Evolutionary conservation across 441 rosid species (phyloP).

Genomic region (Melastoma candidum): DNA sequence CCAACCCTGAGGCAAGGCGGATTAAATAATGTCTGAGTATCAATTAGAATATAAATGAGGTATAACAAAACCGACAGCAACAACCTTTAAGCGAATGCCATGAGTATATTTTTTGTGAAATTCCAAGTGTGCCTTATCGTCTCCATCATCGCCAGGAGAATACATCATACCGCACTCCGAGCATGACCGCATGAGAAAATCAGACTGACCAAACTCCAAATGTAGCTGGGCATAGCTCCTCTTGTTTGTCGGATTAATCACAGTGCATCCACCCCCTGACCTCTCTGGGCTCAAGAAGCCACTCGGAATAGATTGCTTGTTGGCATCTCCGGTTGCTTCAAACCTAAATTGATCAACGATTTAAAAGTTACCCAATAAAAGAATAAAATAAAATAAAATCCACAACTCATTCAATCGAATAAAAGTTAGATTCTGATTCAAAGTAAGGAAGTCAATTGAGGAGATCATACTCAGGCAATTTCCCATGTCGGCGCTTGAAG

Average conservation of each 20-base stretch:
- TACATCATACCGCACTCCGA: conserved; percentile 45
- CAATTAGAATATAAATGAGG: neutral
- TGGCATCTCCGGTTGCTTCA: too few species aligned
- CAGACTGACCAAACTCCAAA: conserved; percentile 80
- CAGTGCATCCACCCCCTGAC: conserved; percentile 13
- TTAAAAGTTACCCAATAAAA: too few species aligned
- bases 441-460: too few species aligned
- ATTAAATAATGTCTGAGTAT: conserved; percentile 1
- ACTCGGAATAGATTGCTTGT: too few species aligned
- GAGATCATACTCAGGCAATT: too few species aligned
- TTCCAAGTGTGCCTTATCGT: conserved; percentile 55
- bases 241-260: conserved; percentile 38
- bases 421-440: too few species aligned
- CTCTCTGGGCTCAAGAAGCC: conserved; percentile 16
- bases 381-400: too few species aligned
- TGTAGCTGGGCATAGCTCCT: conserved; percentile 75
- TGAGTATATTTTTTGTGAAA: conserved; percentile 55
- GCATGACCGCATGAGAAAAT: conserved; percentile 67
- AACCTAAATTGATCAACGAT: too few species aligned
- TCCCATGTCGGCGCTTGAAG: too few species aligned
- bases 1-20: conserved; percentile 41
- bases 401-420: too few species aligned
- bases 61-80: neutral
- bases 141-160: conserved; percentile 62
- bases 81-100: conserved; percentile 73